phyloP scores from a whole-genome alignment of 2,329 filamentous ascomycete species.

The Sphaerulina vaccinii region DNA sequence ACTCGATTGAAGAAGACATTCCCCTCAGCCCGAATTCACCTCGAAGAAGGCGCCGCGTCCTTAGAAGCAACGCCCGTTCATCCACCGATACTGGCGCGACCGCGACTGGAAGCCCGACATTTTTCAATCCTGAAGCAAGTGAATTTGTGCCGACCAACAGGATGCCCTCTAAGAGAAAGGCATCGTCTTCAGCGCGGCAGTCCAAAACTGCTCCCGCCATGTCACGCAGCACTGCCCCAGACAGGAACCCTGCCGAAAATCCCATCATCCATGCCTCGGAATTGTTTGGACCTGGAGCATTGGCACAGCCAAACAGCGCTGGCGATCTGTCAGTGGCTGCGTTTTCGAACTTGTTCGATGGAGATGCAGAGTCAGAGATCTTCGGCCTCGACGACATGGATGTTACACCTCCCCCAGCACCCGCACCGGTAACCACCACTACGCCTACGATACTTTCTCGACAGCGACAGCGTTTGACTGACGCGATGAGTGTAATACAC shows the following conservation, averaged over 20 bases:
- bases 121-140: conserved; percentile 27
- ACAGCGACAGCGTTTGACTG: conserved; percentile 12
- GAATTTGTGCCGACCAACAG: conserved; percentile 27
- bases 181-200: conserved; percentile 25
- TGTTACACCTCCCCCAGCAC: background rate
- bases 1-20: background rate
- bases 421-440: background rate
- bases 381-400: conserved; percentile 16
- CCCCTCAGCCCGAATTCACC: background rate
- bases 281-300: conserved; percentile 19
- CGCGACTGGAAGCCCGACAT: background rate
- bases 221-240: conserved; percentile 7
- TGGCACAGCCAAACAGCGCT: background rate
- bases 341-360: conserved; percentile 11
- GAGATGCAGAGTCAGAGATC: conserved; percentile 10
- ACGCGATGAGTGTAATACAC: conserved; percentile 14
- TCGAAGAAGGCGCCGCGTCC: conserved; percentile 1
- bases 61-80: background rate
- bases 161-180: conserved; percentile 33
- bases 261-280: conserved; percentile 24
- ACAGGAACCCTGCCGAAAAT: conserved; percentile 2
- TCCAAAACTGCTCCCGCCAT: conserved; percentile 16
- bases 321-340: background rate
- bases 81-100: background rate
- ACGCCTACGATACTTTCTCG: background rate